These are phyloP conservation scores for Neofusicoccum umdonicola DNA, from an alignment of 2,329 filamentous ascomycete species.

Conservation along the genomic window DNA sequence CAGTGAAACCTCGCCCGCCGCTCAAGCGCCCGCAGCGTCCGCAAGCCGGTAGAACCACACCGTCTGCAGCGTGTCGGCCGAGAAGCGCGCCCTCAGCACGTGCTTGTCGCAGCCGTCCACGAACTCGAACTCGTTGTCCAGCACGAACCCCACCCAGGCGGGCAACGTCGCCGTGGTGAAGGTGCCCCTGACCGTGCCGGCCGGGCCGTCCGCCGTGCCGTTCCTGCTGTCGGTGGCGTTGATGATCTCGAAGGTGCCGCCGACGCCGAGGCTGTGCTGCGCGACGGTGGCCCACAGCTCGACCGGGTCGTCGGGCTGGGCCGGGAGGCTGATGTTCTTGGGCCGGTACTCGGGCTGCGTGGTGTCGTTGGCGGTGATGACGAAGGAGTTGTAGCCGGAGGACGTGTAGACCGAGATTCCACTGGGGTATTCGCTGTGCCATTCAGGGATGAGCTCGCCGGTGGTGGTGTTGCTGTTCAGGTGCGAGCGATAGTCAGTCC, in stretches of 20 bases:
- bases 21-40: background rate
- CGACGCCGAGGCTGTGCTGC: background rate
- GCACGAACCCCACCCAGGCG: background rate
- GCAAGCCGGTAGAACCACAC: background rate
- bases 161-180: background rate
- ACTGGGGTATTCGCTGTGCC: slow-evolving; percentile 1
- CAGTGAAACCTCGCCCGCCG: too few species aligned
- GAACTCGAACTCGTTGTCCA: background rate
- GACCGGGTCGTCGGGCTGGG: background rate
- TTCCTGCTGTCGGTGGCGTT: background rate
- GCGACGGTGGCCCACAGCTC: background rate
- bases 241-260: background rate
- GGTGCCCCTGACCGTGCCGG: background rate
- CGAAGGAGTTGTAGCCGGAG: background rate
- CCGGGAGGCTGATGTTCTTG: background rate
- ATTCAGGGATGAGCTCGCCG: background rate
- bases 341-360: background rate
- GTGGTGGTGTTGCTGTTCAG: slow-evolving; percentile 7
- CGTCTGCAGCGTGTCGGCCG: background rate
- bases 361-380: slow-evolving; percentile 7
- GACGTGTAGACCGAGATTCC: background rate
- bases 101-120: background rate
- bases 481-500: background rate
- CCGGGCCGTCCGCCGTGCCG: background rate
- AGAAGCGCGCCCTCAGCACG: background rate